A percentile compares a stretch with the other conserved stretches of the same genome.
Conservation (phyloP, 306 rosid species). For the Sophora flavescens region DNA sequence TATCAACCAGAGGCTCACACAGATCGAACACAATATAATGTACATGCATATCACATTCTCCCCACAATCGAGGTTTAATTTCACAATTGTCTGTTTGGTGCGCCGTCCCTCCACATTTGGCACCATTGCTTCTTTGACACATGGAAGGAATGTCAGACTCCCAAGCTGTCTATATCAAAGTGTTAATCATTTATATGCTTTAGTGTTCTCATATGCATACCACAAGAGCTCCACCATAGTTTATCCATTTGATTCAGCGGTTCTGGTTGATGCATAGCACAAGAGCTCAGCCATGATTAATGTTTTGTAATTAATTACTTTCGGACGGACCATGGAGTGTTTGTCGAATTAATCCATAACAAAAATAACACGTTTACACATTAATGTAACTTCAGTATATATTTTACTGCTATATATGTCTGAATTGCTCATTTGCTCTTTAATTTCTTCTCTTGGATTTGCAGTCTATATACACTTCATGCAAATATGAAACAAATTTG, state of each 20-base stretch:
- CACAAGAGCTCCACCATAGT: slow-evolving; percentile 48
- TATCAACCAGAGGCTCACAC: slow-evolving; percentile 1
- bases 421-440: neutral
- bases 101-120: slow-evolving; percentile 77
- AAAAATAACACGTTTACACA: neutral
- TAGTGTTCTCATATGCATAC: slow-evolving; percentile 43
- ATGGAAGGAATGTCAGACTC: slow-evolving; percentile 53
- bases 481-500: slow-evolving; percentile 17
- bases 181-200: slow-evolving; percentile 60
- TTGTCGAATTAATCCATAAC: neutral
- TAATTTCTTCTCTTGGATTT: neutral
- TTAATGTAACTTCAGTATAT: neutral
- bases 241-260: neutral
- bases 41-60: slow-evolving; percentile 44
- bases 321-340: neutral
- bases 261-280: neutral
- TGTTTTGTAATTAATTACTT: slow-evolving; percentile 2
- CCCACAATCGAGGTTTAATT: slow-evolving; percentile 43
- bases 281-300: slow-evolving; percentile 29
- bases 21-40: neutral
- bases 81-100: slow-evolving; percentile 61
- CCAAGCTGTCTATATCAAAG: slow-evolving; percentile 61
- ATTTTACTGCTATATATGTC: neutral
- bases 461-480: neutral
- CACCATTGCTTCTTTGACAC: slow-evolving; percentile 57